These are phyloP conservation scores for Nyssa sinensis DNA, from an alignment of 148 eudicot species.

Conservation along the genomic window DNA sequence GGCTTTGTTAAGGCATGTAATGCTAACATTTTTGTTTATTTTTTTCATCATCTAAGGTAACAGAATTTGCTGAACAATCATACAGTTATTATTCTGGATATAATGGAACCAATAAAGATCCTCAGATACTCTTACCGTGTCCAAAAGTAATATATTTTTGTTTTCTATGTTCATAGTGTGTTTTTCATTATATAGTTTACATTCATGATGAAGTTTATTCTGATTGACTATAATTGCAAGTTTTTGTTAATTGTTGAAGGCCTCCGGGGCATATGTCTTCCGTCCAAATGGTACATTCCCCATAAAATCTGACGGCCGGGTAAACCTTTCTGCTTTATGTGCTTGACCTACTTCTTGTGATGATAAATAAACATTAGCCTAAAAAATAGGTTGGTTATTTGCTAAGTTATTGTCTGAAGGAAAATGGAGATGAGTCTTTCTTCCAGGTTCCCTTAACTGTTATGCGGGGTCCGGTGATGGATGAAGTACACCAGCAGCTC, in stretches of 20 bases:
- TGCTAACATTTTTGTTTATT: too few species aligned
- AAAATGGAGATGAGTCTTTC: conserved; percentile 12
- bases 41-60: conserved; percentile 38
- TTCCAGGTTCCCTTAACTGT: conserved; percentile 52
- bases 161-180: background rate
- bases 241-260: conserved; percentile 57
- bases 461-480: conserved; percentile 60
- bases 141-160: background rate
- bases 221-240: too few species aligned
- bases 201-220: too few species aligned
- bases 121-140: conserved; percentile 49
- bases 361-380: background rate
- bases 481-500: conserved; percentile 69
- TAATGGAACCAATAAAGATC: conserved; percentile 62
- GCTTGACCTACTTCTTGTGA: background rate
- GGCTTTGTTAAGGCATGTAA: too few species aligned
- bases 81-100: too few species aligned
- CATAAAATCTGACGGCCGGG: conserved; percentile 46
- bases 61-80: conserved; percentile 40
- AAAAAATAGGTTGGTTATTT: too few species aligned
- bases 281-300: conserved; percentile 64
- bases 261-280: conserved; percentile 77
- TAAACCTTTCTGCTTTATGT: conserved; percentile 21
- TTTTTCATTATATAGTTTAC: too few species aligned
- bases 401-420: background rate